Evolutionary conservation across 2,329 filamentous ascomycete genomes (phyloP).

Genomic region (Grosmannia clavigera): DNA sequence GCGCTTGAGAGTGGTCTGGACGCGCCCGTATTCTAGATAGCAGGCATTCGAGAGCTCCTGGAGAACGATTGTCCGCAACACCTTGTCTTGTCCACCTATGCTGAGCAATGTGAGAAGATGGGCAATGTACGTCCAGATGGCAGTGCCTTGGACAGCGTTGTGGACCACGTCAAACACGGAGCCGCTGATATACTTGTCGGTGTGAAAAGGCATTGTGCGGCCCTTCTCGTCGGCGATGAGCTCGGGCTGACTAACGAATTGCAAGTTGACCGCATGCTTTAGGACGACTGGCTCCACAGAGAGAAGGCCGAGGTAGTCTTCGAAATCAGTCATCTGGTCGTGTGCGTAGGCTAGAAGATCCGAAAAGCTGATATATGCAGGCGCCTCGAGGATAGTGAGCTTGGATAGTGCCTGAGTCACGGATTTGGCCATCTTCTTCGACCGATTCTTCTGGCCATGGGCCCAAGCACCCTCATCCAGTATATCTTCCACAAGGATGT

Average conservation of each 20-base stretch:
- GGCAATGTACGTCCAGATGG: slow-evolving; percentile 28
- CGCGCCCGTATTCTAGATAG: slow-evolving; percentile 28
- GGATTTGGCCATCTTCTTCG: slow-evolving; percentile 20
- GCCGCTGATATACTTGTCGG: slow-evolving; percentile 28
- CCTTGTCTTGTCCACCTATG: slow-evolving; percentile 14
- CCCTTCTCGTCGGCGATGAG: slow-evolving; percentile 33
- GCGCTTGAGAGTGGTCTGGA: slow-evolving; percentile 27
- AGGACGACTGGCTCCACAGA: slow-evolving; percentile 21
- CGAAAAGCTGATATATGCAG: slow-evolving; percentile 18
- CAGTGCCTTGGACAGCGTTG: slow-evolving; percentile 19
- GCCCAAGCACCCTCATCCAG: slow-evolving; percentile 24
- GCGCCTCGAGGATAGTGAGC: slow-evolving; percentile 17
- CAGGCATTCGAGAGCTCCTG: slow-evolving; percentile 34
- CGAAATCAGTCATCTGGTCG: slow-evolving; percentile 21
- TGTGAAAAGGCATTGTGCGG: slow-evolving; percentile 21
- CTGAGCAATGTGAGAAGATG: slow-evolving; percentile 24
- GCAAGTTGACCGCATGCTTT: slow-evolving; percentile 20
- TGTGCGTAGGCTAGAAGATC: slow-evolving; percentile 19
- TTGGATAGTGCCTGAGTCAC: slow-evolving; percentile 20
- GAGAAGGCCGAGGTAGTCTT: slow-evolving; percentile 24
- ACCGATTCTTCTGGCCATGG: slow-evolving; percentile 13
- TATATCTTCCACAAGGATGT: slow-evolving; percentile 29
- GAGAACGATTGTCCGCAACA: slow-evolving; percentile 21
- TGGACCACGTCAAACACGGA: slow-evolving; percentile 30
- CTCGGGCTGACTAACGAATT: slow-evolving; percentile 28